phyloP scores from a whole-genome alignment of 2,329 filamentous ascomycete genomes.

The Alternaria angustiovoidea region DNA sequence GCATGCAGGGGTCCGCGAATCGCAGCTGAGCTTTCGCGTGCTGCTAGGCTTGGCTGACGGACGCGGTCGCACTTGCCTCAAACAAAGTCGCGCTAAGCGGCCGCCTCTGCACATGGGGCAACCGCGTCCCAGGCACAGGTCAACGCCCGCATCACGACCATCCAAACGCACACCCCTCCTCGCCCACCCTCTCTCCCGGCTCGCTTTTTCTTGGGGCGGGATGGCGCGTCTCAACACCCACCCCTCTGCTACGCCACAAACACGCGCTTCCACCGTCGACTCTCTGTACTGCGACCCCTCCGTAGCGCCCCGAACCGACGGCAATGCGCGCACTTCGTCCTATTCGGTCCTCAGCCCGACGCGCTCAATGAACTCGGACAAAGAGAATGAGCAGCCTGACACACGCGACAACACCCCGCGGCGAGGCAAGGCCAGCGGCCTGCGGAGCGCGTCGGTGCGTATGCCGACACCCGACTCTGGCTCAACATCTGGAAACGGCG shows the following conservation, averaged over 20 bases:
- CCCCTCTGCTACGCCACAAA: slow-evolving; percentile 40
- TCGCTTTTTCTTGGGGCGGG: neutral
- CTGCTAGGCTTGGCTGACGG: slow-evolving; percentile 33
- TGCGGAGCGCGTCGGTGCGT: slow-evolving; percentile 38
- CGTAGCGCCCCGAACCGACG: slow-evolving; percentile 26
- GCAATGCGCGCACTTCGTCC: slow-evolving; percentile 32
- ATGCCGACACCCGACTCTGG: slow-evolving; percentile 53
- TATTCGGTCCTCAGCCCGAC: slow-evolving; percentile 46
- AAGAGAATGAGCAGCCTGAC: slow-evolving; percentile 53
- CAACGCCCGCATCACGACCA: slow-evolving; percentile 7
- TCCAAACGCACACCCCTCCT: neutral
- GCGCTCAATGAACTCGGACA: slow-evolving; percentile 51
- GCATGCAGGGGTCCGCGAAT: slow-evolving; percentile 30
- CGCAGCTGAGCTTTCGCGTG: slow-evolving; percentile 22
- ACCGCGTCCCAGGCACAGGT: slow-evolving; percentile 17
- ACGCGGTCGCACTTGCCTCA: slow-evolving; percentile 23
- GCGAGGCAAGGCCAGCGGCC: slow-evolving; percentile 55
- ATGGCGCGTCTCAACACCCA: slow-evolving; percentile 51
- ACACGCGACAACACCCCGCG: slow-evolving; percentile 39
- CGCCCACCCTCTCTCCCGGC: neutral
- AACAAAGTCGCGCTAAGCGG: slow-evolving; percentile 27
- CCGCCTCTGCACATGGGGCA: slow-evolving; percentile 16
- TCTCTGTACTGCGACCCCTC: slow-evolving; percentile 51
- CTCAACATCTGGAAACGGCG: slow-evolving; percentile 35
- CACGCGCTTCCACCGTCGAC: slow-evolving; percentile 42